Evolutionary conservation across 140 eudicot species (phyloP), one percentile per base, ranked within the genome.

Genomic region (Stevia rebaudiana): DNA sequence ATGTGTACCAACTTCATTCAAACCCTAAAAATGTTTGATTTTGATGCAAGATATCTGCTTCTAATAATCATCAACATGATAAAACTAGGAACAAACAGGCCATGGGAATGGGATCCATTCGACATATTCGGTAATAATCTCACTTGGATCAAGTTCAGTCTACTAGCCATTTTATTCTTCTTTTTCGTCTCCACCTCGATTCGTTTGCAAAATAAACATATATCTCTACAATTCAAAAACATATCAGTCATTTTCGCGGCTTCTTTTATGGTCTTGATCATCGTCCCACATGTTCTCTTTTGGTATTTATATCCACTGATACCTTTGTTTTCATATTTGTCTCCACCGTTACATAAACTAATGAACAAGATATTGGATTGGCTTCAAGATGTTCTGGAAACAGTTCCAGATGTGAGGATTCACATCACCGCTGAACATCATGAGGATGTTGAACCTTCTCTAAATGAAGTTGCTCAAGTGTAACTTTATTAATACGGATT

Each of bases 61-160:
- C 53, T 77, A 10, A 64, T 77, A 16, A 66, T 35, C 58, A 58
- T 77, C 42, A 77, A 77, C 70, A 8, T 71, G 62, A 33, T 59
- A 22, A 77, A 77, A 65, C 43, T 74, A 22, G 64, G 40, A 16
- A 47, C 62, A 42, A 68, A 57, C 19, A 71, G 22, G 35, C 82
- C 65, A 46, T 78, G 83, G 79, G 83, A 78, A 51, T 78, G 79
- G 83, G 83, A 78, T 78, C 76, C 83, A 24, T 78, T 78, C 22
- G 51, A 65, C 54, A 54, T 42, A 17, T 24, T 55, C 31, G 37
- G 13, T 61, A 51, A 78, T 61, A 51, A 78, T 39, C 52, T 52
- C 50, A 78, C 71, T 44, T 68, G 63, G 76, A 36, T 61, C 50
- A 73, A 78, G 57, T 78, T 78, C 41, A 58, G 35, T 22, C 12